These are phyloP conservation scores for Apium graveolens DNA, from an alignment of 129 eudicot genomes.

Conservation along the genomic window DNA sequence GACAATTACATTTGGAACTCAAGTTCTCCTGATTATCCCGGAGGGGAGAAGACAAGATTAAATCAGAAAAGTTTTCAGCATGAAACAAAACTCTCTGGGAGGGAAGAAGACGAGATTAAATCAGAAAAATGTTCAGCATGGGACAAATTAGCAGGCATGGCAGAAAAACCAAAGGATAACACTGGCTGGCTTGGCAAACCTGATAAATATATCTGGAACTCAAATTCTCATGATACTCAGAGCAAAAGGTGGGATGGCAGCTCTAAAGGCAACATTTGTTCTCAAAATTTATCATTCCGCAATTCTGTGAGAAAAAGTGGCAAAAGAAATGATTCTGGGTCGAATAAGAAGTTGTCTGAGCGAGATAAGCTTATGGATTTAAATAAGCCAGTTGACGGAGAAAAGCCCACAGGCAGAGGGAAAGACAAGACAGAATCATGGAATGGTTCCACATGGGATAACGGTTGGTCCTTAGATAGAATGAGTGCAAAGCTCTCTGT, in stretches of 20 bases:
- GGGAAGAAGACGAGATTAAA: background rate
- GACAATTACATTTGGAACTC: too few species aligned
- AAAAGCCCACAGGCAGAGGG: background rate
- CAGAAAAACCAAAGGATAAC: too few species aligned
- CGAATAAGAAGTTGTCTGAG: background rate
- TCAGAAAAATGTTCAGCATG: background rate
- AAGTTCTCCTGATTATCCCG: too few species aligned
- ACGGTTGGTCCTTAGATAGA: background rate
- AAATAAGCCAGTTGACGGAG: background rate
- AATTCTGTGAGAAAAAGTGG: conserved; percentile 1
- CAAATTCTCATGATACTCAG: background rate
- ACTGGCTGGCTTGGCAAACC: background rate
- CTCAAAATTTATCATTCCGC: background rate
- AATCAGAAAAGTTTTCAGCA: background rate
- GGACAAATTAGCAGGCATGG: background rate
- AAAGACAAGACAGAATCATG: background rate
- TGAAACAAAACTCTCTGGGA: background rate
- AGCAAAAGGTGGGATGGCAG: too few species aligned
- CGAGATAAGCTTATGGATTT: background rate
- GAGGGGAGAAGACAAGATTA: too few species aligned
- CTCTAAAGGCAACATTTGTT: too few species aligned
- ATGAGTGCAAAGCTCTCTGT: background rate
- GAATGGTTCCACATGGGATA: background rate
- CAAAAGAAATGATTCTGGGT: background rate
- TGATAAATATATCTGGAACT: background rate